A percentile compares a stretch with the other conserved stretches of the same genome.
These are phyloP conservation scores for Scheffersomyces parashehatae DNA, from an alignment of 1,139 yeast species.

Conservation along the genomic window DNA sequence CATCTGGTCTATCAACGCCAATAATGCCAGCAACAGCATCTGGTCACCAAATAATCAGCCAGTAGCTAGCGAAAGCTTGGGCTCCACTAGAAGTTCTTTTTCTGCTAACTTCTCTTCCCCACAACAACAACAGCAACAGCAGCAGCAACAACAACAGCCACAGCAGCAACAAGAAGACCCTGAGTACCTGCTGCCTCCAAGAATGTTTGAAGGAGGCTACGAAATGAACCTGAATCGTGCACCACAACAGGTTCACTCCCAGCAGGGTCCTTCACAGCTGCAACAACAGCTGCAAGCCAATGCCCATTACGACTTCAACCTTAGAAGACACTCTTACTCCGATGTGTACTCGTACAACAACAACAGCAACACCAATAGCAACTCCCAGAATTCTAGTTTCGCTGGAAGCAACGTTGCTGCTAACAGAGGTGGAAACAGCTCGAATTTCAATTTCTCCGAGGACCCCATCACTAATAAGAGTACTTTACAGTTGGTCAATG, in stretches of 20 bases:
- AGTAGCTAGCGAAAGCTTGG: no score
- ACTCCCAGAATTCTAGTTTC: not conserved
- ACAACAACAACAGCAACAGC: slow-evolving; percentile 1
- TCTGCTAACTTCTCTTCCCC: not conserved
- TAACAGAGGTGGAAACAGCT: not conserved
- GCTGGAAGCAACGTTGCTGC: not conserved
- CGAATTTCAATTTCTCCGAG: slow-evolving; percentile 1
- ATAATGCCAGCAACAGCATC: not conserved
- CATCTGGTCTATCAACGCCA: not conserved
- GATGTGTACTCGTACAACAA: slow-evolving; percentile 15
- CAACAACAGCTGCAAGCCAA: not conserved
- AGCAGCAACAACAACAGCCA: not conserved
- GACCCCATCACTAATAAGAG: slow-evolving; percentile 1
- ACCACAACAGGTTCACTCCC: slow-evolving; percentile 6
- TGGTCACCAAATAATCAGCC: not conserved
- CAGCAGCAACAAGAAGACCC: slow-evolving; percentile 1
- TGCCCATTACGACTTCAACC: slow-evolving; percentile 9
- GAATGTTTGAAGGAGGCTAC: slow-evolving; percentile 6
- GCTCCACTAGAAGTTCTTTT: not conserved
- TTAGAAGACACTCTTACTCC: slow-evolving; percentile 29
- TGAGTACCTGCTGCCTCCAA: slow-evolving; percentile 6
- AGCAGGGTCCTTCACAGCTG: not conserved
- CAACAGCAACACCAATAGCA: slow-evolving; percentile 1
- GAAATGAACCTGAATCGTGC: slow-evolving; percentile 7
- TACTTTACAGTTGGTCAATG: slow-evolving; percentile 27